Conservation (phyloP, 176 grass and related monocot genomes). For the Dactylis glomerata region DNA sequence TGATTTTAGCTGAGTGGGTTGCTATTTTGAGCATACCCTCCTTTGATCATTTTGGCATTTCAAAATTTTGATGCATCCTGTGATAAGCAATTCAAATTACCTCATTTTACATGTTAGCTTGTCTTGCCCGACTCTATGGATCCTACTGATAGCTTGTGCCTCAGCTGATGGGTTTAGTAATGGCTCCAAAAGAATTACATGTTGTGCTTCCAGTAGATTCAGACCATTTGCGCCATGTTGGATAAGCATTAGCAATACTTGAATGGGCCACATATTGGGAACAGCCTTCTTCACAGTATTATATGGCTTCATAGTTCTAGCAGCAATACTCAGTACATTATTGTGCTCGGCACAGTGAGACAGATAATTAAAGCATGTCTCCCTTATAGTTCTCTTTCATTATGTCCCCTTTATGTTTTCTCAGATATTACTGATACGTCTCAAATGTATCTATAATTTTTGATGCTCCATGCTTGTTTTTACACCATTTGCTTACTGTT, state of each 20-base stretch:
- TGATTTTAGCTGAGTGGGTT: too few relatives aligned
- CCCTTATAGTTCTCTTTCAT: background rate
- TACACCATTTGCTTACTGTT: too few relatives aligned
- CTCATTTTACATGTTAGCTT: too few relatives aligned
- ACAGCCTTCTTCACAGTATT: conserved; percentile 19
- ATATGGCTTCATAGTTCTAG: background rate
- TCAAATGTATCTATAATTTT: too few relatives aligned
- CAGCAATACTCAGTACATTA: too few relatives aligned
- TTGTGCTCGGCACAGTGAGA: background rate
- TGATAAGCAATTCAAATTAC: too few relatives aligned
- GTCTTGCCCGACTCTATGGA: conserved; percentile 94
- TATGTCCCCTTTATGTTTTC: conserved; percentile 1
- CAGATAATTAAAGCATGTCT: background rate
- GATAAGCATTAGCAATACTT: conserved; percentile 91
- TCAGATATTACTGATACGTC: conserved; percentile 14
- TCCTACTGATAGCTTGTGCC: conserved; percentile 88
- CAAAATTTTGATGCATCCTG: too few relatives aligned
- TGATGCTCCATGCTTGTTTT: too few relatives aligned
- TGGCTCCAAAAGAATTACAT: conserved; percentile 85
- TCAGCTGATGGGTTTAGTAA: conserved; percentile 86
- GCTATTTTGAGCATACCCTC: too few relatives aligned
- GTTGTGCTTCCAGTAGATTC: conserved; percentile 97
- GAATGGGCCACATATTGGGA: conserved; percentile 37
- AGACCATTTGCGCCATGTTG: conserved; percentile 92
- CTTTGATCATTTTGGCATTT: too few relatives aligned